Evolutionary conservation across 768 basidiomycete species (phyloP).

Genomic region (Termitomyces sp.): DNA sequence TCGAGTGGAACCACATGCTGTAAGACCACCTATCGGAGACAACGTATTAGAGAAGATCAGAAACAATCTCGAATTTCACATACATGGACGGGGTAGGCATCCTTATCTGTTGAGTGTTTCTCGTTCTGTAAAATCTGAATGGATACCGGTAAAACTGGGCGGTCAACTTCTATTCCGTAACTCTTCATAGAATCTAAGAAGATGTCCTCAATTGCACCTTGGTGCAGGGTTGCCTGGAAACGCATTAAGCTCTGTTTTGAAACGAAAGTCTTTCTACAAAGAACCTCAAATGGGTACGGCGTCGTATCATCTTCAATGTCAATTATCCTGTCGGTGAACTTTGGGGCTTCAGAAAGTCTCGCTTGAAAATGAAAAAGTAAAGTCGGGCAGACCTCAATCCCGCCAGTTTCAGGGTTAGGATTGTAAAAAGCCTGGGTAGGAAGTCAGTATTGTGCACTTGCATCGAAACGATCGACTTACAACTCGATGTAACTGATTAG

Average conservation of each 20-base stretch:
- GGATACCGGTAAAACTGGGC: slow-evolving; percentile 44
- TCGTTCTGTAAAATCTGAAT: slow-evolving; percentile 41
- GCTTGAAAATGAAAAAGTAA: not conserved
- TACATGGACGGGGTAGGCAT: slow-evolving; percentile 32
- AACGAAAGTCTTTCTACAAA: not conserved
- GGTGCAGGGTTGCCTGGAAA: slow-evolving; percentile 50
- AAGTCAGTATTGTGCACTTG: not conserved
- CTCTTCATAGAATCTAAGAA: slow-evolving; percentile 51
- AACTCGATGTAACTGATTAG: slow-evolving; percentile 63
- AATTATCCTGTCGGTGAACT: slow-evolving; percentile 60
- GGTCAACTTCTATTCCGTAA: slow-evolving; percentile 42
- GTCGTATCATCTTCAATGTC: slow-evolving; percentile 60
- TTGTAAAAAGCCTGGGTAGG: slow-evolving; percentile 70
- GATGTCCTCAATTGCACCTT: slow-evolving; percentile 57
- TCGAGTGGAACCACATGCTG: slow-evolving; percentile 33
- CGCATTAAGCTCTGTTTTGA: not conserved
- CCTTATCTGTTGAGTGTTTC: slow-evolving; percentile 34
- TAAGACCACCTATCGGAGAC: slow-evolving; percentile 33
- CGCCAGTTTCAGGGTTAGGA: slow-evolving; percentile 46
- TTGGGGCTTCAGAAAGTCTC: not conserved
- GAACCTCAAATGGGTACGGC: slow-evolving; percentile 68
- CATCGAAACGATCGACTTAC: slow-evolving; percentile 34
- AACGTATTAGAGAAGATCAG: not conserved
- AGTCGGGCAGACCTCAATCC: slow-evolving; percentile 46
- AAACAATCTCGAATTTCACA: slow-evolving; percentile 3